phyloP scores from a whole-genome alignment of 495 filamentous ascomycete species.

The Bathelium albidoporum region DNA sequence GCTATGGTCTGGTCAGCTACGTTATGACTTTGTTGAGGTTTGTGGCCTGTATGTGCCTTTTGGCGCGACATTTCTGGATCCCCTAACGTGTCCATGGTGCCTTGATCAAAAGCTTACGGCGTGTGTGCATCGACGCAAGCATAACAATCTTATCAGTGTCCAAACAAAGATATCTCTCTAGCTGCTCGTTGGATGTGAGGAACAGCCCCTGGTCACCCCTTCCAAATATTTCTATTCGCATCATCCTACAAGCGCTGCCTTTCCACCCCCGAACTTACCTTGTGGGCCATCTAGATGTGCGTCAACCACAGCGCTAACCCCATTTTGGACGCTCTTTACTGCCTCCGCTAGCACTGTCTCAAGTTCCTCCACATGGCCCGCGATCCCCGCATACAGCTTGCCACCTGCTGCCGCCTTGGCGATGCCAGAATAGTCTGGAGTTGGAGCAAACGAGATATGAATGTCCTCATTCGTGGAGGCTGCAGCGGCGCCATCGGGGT shows the following conservation, averaged over 20 bases:
- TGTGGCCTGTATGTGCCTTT: no score
- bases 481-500: constrained; percentile 39
- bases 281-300: constrained; percentile 33
- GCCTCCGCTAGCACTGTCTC: constrained; percentile 27
- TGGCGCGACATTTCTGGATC: no score
- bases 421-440: constrained; percentile 84
- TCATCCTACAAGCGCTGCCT: constrained; percentile 26
- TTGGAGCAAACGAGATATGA: constrained; percentile 79
- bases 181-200: no score
- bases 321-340: constrained; percentile 26
- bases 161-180: background rate
- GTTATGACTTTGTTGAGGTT: no score
- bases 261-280: constrained; percentile 30
- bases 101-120: background rate
- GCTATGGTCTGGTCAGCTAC: no score
- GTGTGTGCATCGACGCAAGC: no score
- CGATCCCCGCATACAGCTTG: constrained; percentile 27
- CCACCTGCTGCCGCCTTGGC: constrained; percentile 82
- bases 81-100: no score
- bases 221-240: no score
- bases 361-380: constrained; percentile 27
- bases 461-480: constrained; percentile 74
- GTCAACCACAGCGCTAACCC: constrained; percentile 31
- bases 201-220: no score
- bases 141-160: no score